Percentiles rank a stretch among this genome's conserved stretches.
These are phyloP conservation scores for Castanospermum australe DNA, from an alignment of 306 rosid genomes.

Conservation along the genomic window DNA sequence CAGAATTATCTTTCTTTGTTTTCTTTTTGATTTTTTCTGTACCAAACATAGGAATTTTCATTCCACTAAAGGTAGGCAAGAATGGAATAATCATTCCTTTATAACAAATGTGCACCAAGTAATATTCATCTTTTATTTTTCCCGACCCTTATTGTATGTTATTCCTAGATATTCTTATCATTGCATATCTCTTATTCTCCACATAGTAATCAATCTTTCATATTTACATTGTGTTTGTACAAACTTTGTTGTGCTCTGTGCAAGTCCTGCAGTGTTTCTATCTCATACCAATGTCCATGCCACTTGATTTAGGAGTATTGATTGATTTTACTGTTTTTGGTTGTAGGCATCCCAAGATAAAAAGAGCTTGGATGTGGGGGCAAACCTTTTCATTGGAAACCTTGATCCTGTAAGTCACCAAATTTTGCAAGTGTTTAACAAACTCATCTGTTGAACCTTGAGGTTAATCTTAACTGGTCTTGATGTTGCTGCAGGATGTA, in stretches of 20 bases:
- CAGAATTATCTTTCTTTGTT: background rate
- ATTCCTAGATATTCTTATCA: background rate
- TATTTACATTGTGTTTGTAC: background rate
- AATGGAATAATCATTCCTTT: background rate
- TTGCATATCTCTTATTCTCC: background rate
- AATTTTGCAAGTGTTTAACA: background rate
- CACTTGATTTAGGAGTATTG: constrained; percentile 12
- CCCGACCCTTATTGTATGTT: background rate
- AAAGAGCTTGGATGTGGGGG: constrained; percentile 96
- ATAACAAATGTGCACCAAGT: background rate
- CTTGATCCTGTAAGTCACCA: constrained; percentile 82
- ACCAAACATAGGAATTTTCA: background rate
- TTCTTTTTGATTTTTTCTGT: background rate
- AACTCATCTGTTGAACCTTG: background rate
- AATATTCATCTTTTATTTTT: background rate
- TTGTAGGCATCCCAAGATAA: constrained; percentile 96
- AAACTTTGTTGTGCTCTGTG: background rate
- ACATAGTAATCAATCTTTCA: background rate
- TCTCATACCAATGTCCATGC: background rate
- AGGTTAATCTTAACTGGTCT: constrained; percentile 9
- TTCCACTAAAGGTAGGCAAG: background rate
- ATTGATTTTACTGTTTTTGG: constrained; percentile 4
- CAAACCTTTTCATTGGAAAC: constrained; percentile 95
- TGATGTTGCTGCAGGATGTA: constrained; percentile 70
- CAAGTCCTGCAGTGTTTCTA: background rate